Evolutionary conservation across 768 basidiomycete genomes (phyloP).

Genomic region (Leucocoprinus birnbaumii): DNA sequence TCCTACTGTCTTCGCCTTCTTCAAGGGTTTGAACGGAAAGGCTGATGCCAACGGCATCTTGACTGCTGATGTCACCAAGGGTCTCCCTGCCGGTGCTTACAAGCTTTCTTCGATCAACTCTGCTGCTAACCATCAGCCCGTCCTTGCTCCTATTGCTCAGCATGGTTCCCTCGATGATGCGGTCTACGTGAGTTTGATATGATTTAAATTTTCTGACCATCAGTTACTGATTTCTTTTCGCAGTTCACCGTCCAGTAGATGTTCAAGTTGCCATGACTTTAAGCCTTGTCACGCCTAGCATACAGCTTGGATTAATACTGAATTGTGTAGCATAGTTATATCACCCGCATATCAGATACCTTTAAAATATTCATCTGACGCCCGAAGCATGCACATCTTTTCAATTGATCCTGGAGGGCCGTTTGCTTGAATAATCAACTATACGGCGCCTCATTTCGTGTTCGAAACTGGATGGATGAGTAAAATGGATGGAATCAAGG

Average conservation of each 20-base stretch:
- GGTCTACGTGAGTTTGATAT: constrained; percentile 42
- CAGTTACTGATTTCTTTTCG: not conserved
- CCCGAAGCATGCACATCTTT: too few relatives aligned
- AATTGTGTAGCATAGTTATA: not conserved
- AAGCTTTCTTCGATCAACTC: constrained; percentile 56
- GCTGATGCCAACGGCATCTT: constrained; percentile 47
- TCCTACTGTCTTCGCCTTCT: constrained; percentile 53
- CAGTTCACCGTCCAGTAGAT: constrained; percentile 26
- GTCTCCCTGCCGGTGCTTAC: constrained; percentile 59
- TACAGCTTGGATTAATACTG: not conserved
- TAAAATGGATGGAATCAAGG: too few relatives aligned
- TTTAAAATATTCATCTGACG: too few relatives aligned
- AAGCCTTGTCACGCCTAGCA: not conserved
- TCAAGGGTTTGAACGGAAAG: constrained; percentile 44
- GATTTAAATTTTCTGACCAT: not conserved
- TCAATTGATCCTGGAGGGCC: too few relatives aligned
- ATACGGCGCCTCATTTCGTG: too few relatives aligned
- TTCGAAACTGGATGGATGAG: too few relatives aligned
- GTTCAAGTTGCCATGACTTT: not conserved
- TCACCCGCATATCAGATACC: not conserved
- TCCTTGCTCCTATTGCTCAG: constrained; percentile 55
- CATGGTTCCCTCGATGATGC: constrained; percentile 58
- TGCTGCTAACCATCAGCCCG: constrained; percentile 60
- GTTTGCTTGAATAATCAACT: too few relatives aligned
- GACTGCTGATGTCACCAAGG: constrained; percentile 48